phyloP scores from a whole-genome alignment of 805 yeast species.

The Hanseniaspora lindneri region DNA sequence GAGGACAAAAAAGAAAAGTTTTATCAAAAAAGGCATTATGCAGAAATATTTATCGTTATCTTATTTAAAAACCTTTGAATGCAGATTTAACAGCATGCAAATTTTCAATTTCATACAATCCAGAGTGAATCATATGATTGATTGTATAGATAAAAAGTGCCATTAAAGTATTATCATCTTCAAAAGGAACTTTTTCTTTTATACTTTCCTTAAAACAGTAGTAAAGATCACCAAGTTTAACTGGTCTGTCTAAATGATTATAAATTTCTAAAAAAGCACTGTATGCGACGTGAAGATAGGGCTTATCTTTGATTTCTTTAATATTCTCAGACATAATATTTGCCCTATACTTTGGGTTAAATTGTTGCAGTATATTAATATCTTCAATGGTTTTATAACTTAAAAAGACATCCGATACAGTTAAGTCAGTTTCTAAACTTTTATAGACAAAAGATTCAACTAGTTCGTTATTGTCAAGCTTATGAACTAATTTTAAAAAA shows the following conservation, averaged over 20 bases:
- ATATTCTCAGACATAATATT: background rate
- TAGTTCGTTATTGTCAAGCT: background rate
- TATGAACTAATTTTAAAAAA: background rate
- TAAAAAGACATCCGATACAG: background rate
- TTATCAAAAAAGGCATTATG: no score
- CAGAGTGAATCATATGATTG: constrained; percentile 1
- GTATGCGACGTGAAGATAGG: background rate
- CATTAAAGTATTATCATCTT: background rate
- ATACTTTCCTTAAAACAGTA: constrained; percentile 4
- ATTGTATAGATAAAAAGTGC: constrained; percentile 2
- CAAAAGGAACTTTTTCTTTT: background rate
- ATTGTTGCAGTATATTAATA: background rate
- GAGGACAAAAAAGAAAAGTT: no score
- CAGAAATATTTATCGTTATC: no score
- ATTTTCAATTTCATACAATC: constrained; percentile 4
- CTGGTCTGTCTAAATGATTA: constrained; percentile 5
- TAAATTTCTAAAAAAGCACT: background rate
- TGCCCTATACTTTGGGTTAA: constrained; percentile 5
- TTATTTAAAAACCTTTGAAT: constrained; percentile 1
- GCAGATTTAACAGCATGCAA: constrained; percentile 1
- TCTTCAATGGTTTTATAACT: background rate
- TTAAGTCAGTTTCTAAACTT: background rate
- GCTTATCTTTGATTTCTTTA: background rate
- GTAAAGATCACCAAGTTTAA: constrained; percentile 6
- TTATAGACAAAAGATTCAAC: background rate